Base-by-base conservation (phyloP, 2,329 filamentous ascomycete genomes). In the Penicillium sp. region DNA sequence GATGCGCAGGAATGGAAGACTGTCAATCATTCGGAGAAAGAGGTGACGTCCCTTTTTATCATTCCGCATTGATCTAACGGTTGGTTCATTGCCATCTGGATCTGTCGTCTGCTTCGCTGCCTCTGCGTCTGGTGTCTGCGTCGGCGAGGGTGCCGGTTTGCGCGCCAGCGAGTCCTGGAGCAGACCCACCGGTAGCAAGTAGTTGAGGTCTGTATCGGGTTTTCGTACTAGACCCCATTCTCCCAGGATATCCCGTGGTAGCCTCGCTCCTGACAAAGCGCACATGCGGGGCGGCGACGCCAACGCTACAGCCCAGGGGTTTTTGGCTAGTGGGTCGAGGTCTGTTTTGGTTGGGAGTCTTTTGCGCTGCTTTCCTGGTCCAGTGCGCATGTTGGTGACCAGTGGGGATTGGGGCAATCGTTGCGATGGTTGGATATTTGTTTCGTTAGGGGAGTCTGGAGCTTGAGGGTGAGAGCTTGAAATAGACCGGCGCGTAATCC, bases 231-330 rank as follows among this genome's bases (percentile, higher is more conserved):
- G 45, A 0, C 67, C 68, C 60, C 64, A 73, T 20, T 69, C 63
- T 25, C 59, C 62, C 35, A 74, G 41, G 0, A 73, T 52, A 0
- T 54, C 63, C 6, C 53, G 58, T 4, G 72, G 72, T 9, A 72
- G 24, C n/a, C 71, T 58, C 7, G 56, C 51, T 1, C 60, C 58
- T 4, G 70, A 71, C 5, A 62, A 40, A 3, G 51, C 25, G 50
- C 72, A 74, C 54, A 64, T 53, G 23, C 72, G 66, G 1, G 63
- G 33, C 0, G 69, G 68, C 2, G 68, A 69, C 15, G 69, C 68
- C 10, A 74, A 63, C 18, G 67, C 67, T 29, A 65, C 47, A 3
- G 72, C 72, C 70, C 70, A 74, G 18, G 71, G 69, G 38, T 74
- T 74, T 13, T 62, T 58, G 27, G 49, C 42, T n/a, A 73, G 57